Evolutionary conservation across 1,284 basidiomycete genomes (phyloP).

Genomic region (Cutaneotrichosporon sp.): DNA sequence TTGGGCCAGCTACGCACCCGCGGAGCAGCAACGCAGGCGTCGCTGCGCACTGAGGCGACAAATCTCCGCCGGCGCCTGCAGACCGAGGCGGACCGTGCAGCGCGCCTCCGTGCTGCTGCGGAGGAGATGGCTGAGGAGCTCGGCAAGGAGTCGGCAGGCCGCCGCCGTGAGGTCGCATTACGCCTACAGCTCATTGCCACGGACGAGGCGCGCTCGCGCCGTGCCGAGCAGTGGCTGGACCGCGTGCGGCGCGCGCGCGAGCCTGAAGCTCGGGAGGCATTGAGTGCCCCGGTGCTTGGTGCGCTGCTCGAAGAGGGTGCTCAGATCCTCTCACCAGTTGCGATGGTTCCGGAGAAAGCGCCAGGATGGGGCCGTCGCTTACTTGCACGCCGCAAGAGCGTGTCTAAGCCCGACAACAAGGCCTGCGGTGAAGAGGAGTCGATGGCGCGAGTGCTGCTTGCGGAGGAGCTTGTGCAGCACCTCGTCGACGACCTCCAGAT

Average conservation of each 20-base stretch:
- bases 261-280: conserved; percentile 22
- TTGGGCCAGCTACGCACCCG: conserved; percentile 60
- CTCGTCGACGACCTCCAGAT: conserved; percentile 65
- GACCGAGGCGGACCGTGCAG: conserved; percentile 39
- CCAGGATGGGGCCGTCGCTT: conserved; percentile 13
- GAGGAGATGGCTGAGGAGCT: conserved; percentile 73
- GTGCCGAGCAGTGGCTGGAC: conserved; percentile 49
- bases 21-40: conserved; percentile 64
- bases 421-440: conserved; percentile 32
- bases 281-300: conserved; percentile 21
- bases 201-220: conserved; percentile 60
- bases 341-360: background rate
- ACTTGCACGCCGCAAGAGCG: conserved; percentile 2
- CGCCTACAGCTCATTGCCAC: conserved; percentile 66
- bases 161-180: conserved; percentile 69
- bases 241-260: conserved; percentile 41
- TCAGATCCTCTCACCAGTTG: conserved; percentile 62
- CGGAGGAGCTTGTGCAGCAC: conserved; percentile 62
- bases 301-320: conserved; percentile 58
- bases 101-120: conserved; percentile 62
- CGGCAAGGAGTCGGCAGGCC: conserved; percentile 69
- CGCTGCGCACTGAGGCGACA: conserved; percentile 54
- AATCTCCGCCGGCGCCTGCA: conserved; percentile 28
- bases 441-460: conserved; percentile 62
- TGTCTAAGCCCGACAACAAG: background rate